Percentiles rank a stretch among this genome's conserved stretches.
These are phyloP conservation scores for Ceratocystis destructans DNA, from an alignment of 2,329 filamentous ascomycete species.

Conservation along the genomic window DNA sequence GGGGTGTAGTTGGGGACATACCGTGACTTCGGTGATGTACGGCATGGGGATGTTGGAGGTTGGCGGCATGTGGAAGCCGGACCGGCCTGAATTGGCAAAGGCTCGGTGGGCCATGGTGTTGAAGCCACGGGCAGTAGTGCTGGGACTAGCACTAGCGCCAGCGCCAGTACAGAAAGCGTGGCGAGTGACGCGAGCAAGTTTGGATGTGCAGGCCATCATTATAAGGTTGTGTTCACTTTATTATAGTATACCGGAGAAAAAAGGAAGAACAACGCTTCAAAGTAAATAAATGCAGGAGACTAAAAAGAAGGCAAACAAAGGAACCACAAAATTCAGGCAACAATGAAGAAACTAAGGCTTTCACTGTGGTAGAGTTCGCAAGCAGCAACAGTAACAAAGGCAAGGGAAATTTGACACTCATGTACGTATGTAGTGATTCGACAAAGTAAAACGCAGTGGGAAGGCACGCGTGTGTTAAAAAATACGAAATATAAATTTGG, in stretches of 20 bases:
- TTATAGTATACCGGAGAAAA: no score
- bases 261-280: neutral
- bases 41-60: conserved; percentile 40
- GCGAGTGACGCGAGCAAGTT: neutral
- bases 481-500: no score
- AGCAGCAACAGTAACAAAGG: neutral
- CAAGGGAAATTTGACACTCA: neutral
- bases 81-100: conserved; percentile 18
- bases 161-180: neutral
- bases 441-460: neutral
- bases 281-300: neutral
- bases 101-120: neutral
- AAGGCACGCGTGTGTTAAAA: conserved; percentile 1
- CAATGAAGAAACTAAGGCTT: neutral
- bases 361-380: neutral
- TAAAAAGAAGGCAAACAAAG: neutral
- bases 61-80: conserved; percentile 22
- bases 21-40: conserved; percentile 44
- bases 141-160: no score
- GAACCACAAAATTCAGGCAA: neutral
- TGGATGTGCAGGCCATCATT: neutral
- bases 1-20: no score
- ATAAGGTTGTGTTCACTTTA: no score
- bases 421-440: neutral
- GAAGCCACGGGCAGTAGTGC: neutral